Evolutionary conservation across 495 filamentous ascomycete genomes (phyloP).

Genomic region (Aspergillus coremiiformis): DNA sequence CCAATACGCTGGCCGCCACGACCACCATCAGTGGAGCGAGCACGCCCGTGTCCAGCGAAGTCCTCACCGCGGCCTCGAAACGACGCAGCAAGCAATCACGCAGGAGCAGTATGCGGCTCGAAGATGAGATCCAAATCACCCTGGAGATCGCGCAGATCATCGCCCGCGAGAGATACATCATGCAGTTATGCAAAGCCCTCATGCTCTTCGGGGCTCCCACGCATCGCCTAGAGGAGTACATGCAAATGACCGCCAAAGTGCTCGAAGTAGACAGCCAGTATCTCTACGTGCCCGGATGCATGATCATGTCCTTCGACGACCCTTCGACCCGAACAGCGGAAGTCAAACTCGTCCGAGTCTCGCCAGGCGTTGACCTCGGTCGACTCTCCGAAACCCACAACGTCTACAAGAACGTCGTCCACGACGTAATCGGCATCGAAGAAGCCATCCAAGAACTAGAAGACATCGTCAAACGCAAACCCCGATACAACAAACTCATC

Average conservation of each 20-base stretch:
- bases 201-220: conserved; percentile 76
- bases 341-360: conserved; percentile 71
- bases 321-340: conserved; percentile 79
- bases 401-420: conserved; percentile 85
- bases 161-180: conserved; percentile 71
- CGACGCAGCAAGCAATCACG: conserved; percentile 20
- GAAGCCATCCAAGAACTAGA: conserved; percentile 67
- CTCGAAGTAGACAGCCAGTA: conserved; percentile 85
- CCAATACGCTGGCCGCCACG: conserved; percentile 17
- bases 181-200: conserved; percentile 73
- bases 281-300: conserved; percentile 81
- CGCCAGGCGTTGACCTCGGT: conserved; percentile 72
- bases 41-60: conserved; percentile 25
- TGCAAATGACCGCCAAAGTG: conserved; percentile 80
- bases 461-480: conserved; percentile 54
- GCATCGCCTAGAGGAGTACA: conserved; percentile 70
- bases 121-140: conserved; percentile 67
- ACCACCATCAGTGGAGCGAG: conserved; percentile 22
- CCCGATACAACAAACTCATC: conserved; percentile 57
- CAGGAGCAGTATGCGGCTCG: conserved; percentile 18
- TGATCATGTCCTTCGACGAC: conserved; percentile 92
- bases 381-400: conserved; percentile 74
- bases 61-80: conserved; percentile 24
- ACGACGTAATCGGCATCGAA: conserved; percentile 75
- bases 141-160: conserved; percentile 78